A percentile compares a stretch with the other conserved stretches of the same genome.
Conservation (phyloP, 2,329 filamentous ascomycete species). For the Ceratocystis colombiana region DNA sequence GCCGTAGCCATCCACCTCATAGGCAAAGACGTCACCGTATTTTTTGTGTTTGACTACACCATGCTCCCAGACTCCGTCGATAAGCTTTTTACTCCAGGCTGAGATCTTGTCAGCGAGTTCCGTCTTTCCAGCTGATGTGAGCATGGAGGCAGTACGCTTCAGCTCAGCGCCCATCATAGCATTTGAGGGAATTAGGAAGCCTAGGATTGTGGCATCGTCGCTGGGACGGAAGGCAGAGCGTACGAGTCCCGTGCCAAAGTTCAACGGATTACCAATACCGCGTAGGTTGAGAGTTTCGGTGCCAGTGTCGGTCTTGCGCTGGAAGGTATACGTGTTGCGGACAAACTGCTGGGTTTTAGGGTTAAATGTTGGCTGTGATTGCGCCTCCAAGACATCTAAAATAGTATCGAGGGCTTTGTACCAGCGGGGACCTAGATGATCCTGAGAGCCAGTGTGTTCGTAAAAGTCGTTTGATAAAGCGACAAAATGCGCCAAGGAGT, state of each 20-base stretch:
- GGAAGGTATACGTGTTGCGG: conserved; percentile 78
- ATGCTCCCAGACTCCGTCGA: conserved; percentile 71
- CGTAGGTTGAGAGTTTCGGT: conserved; percentile 80
- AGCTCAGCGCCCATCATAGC: conserved; percentile 93
- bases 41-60: conserved; percentile 66
- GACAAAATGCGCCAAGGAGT: conserved; percentile 87
- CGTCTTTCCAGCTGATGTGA: conserved; percentile 51
- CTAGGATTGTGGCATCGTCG: conserved; percentile 87
- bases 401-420: conserved; percentile 65
- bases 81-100: conserved; percentile 51
- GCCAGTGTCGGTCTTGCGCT: conserved; percentile 64
- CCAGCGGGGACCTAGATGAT: conserved; percentile 73
- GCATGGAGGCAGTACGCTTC: conserved; percentile 58
- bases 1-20: conserved; percentile 80
- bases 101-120: conserved; percentile 47
- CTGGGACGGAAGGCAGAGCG: conserved; percentile 89
- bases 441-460: conserved; percentile 63
- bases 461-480: conserved; percentile 78
- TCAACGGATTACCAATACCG: conserved; percentile 86
- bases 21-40: conserved; percentile 73
- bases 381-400: conserved; percentile 62
- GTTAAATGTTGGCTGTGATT: conserved; percentile 74
- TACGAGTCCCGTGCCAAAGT: conserved; percentile 70
- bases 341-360: conserved; percentile 51
- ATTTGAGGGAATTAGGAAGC: conserved; percentile 91